Percentiles rank a stretch among this genome's conserved stretches.
These are phyloP conservation scores for Elsinoe perseae DNA, from an alignment of 2,329 filamentous ascomycete species.

Conservation along the genomic window DNA sequence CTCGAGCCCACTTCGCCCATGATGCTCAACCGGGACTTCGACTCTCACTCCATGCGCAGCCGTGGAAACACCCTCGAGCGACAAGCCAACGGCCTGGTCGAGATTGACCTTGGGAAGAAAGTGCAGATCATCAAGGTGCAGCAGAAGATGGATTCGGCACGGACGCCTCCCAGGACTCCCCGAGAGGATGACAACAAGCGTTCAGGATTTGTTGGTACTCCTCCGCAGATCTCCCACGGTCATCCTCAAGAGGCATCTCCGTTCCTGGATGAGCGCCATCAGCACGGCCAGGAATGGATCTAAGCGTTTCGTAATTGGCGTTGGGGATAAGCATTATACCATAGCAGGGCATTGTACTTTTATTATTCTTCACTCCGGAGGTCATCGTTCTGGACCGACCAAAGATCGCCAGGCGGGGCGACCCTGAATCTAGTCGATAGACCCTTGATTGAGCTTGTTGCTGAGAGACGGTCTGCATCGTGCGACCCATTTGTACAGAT, in stretches of 20 bases:
- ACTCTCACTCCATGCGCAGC: slow-evolving; percentile 5
- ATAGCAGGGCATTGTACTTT: slow-evolving; percentile 4
- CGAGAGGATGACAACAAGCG: slow-evolving; percentile 8
- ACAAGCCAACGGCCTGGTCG: slow-evolving; percentile 5
- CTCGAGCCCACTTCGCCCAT: slow-evolving; percentile 7
- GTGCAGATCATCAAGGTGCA: slow-evolving; percentile 14
- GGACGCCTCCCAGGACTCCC: slow-evolving; percentile 9
- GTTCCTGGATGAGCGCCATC: slow-evolving; percentile 7
- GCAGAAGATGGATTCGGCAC: slow-evolving; percentile 8
- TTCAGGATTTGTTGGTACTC: slow-evolving; percentile 9
- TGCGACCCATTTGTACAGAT: slow-evolving; percentile 2
- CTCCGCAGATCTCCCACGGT: slow-evolving; percentile 7
- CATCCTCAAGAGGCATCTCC: slow-evolving; percentile 11
- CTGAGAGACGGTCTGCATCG: background rate
- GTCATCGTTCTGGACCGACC: background rate
- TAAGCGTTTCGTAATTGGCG: background rate
- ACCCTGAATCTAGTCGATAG: slow-evolving; percentile 8
- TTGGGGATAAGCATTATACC: slow-evolving; percentile 4
- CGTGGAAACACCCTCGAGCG: slow-evolving; percentile 10
- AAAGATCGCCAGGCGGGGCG: slow-evolving; percentile 6
- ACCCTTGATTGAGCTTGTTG: slow-evolving; percentile 7
- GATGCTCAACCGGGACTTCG: slow-evolving; percentile 13
- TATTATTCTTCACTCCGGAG: slow-evolving; percentile 2
- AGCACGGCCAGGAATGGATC: slow-evolving; percentile 15
- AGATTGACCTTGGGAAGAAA: slow-evolving; percentile 15